Base-by-base conservation (phyloP, 768 basidiomycete species). In the Gautieria morchelliformis region DNA sequence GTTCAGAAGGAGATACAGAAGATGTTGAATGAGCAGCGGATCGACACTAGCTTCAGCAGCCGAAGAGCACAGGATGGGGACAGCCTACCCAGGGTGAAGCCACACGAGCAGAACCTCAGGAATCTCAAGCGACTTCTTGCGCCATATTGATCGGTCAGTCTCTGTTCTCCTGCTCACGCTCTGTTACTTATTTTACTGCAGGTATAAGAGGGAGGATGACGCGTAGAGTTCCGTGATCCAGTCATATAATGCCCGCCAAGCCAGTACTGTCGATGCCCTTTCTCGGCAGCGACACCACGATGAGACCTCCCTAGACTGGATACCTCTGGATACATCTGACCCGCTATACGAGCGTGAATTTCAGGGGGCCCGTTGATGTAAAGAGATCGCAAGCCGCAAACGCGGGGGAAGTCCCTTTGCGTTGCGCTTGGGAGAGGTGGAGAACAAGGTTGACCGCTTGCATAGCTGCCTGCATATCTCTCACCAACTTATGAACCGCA, bases 101-200 rank as follows among this genome's bases (percentile, higher is more conserved):
- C 77, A 63, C 89, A 90, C 63, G 82, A 84, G 62, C 86, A 89
- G 72, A 91, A 91, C 64, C 78, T 83, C 52, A 80, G 77, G 67
- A 91, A 90, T 69, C 73, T 78, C 39, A 74, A 72, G 35, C 79
- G 76, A 76, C n/a, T 90, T 88, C 67, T 75, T 75, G 11, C 73
- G 75, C 20, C 77, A 87, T 59, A 86, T 89, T 32, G 75, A 81
- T 67, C 74, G 77, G 88, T 89, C 62, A 46, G 84, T 74, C 3
- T 42, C 50, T 14, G n/a, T 33, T 32, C 24, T 22, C 14, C 40
- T 50, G 40, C 33, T 22, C 14, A 7, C 30, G 35, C 20, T 27
- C 19, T 52, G 52, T 51, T 30, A 46, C 32, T 60, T 53, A 68
- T 45, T 53, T 40, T 47, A 19, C 20, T 41, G 12, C 47, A 80